Evolutionary conservation across 345 rosid genomes (phyloP), one percentile per base, ranked within the genome.

Genomic region (Noccaea caerulescens): DNA sequence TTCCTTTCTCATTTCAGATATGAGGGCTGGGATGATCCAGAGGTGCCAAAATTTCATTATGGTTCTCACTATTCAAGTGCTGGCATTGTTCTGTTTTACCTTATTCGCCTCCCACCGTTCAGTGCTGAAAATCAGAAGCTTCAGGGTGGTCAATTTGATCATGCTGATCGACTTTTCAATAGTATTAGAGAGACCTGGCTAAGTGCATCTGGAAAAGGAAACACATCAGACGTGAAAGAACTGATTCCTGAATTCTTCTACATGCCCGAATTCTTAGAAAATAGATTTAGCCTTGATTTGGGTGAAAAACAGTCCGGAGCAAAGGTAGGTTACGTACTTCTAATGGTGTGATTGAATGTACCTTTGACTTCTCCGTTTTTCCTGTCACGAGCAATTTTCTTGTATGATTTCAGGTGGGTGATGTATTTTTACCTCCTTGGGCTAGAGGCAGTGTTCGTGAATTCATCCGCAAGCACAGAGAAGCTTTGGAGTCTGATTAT

Each of bases 11-110:
- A 10, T 73, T 76, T 73, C 87, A 93, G 97, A 80, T 90, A 83
- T 58, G 96, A 90, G 77, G 87, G 96, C 79, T 93, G 97, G 97
- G 98, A 93, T 84, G 98, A 90, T 75, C 98, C 97, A 6, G 97
- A 90, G 82, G 93, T 93, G 63, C 98, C 98, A 11, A 88, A 93
- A 56, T 90, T 93, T 76, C 98, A 93, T 85, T 93, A 93, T n/a
- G 98, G 98, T 69, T 90, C 97, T 82, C 98, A 93, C 80, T 93
- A 93, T 85, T 93, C 98, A 68, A 93, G 98, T 78, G 98, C 98
- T 77, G 97, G 97, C 57, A 90, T 88, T 74, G 97, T 93, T 74
- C 86, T 93, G 39, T 93, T 90, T 82, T 93, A 90, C 83, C 98
- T 93, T 78, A 82, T 93, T 60, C 98, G 98, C 50, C 76, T 93